Conservation (phyloP, 169 alveolate species). For the Neospora caninum region DNA sequence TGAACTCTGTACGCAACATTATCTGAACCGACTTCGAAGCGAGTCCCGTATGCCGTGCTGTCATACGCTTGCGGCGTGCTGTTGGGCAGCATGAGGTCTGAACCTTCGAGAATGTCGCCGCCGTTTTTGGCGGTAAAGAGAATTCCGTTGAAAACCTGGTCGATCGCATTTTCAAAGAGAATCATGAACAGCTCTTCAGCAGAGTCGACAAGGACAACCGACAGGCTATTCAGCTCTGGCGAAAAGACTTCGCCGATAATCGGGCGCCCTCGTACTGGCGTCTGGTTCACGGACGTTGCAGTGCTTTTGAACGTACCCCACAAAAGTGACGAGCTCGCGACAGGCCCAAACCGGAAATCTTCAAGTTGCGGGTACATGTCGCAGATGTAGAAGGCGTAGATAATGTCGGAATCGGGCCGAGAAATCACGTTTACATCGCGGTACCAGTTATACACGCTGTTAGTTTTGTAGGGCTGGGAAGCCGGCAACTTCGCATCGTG, state of each 20-base stretch:
- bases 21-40: neutral
- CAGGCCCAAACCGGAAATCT: constrained; percentile 37
- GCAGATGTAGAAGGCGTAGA: neutral
- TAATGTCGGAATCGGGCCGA: neutral
- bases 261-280: constrained; percentile 12
- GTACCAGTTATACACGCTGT: neutral
- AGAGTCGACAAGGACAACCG: neutral
- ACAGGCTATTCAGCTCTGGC: neutral
- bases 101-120: neutral
- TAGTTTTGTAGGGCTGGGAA: neutral
- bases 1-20: constrained; percentile 8
- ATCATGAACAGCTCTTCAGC: constrained; percentile 2
- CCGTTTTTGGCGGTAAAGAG: neutral
- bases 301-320: constrained; percentile 3
- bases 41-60: constrained; percentile 18
- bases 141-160: neutral
- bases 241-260: constrained; percentile 3
- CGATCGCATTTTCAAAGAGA: constrained; percentile 2
- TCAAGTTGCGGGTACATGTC: neutral
- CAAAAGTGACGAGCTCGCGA: neutral
- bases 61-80: neutral
- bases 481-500: neutral
- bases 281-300: neutral
- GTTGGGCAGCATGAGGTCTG: constrained; percentile 12
- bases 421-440: neutral